phyloP scores from a whole-genome alignment of 108 stramenopile genomes.

The Pseudonitzschia multiseries region DNA sequence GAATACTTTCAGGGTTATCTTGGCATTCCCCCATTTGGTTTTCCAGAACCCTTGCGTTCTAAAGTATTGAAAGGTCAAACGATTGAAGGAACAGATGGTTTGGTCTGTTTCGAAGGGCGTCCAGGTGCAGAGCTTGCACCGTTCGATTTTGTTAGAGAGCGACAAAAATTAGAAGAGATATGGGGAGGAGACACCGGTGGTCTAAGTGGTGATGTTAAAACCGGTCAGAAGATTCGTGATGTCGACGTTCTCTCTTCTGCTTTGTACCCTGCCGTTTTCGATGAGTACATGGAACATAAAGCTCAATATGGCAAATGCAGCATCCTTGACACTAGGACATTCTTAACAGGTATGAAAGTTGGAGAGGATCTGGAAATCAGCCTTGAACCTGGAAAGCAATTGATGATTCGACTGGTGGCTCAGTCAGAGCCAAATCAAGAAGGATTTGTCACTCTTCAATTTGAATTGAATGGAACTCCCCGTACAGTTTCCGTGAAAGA shows the following conservation, averaged over 20 bases:
- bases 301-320: conserved; percentile 75
- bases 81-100: conserved; percentile 79
- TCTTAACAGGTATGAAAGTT: conserved; percentile 90
- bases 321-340: conserved; percentile 90
- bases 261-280: conserved; percentile 91
- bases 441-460: conserved; percentile 83
- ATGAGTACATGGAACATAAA: conserved; percentile 75
- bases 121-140: conserved; percentile 92
- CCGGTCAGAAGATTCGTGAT: conserved; percentile 56
- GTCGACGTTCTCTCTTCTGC: conserved; percentile 89
- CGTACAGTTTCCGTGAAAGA: conserved; percentile 78
- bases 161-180: conserved; percentile 66
- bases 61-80: conserved; percentile 78
- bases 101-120: conserved; percentile 85
- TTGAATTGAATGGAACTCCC: conserved; percentile 93
- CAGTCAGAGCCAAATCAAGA: conserved; percentile 64
- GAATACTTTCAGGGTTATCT: conserved; percentile 94
- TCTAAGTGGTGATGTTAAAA: conserved; percentile 7
- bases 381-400: conserved; percentile 82
- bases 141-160: conserved; percentile 76
- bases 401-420: conserved; percentile 79
- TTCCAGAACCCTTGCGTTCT: conserved; percentile 93
- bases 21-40: conserved; percentile 93
- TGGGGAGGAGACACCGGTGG: conserved; percentile 49
- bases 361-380: conserved; percentile 81